A percentile compares a stretch with the other conserved stretches of the same genome.
These are phyloP conservation scores for Colletotrichum sp. DNA, from an alignment of 2,329 filamentous ascomycete genomes.

Conservation along the genomic window DNA sequence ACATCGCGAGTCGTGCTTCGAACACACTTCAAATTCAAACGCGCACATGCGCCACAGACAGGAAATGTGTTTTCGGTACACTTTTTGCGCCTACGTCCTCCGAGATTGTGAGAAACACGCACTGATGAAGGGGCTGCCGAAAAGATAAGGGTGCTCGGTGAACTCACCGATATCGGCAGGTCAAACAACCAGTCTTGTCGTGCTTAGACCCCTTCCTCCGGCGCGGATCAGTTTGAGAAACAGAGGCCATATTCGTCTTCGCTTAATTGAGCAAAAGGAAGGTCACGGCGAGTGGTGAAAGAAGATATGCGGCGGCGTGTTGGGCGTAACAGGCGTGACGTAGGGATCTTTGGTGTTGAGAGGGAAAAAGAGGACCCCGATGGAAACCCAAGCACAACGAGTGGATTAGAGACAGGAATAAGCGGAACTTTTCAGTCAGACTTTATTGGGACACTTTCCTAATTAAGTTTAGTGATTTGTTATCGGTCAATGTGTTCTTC, in stretches of 20 bases:
- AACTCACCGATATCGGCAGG: constrained; percentile 22
- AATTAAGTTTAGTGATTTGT: not conserved
- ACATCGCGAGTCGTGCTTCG: constrained; percentile 15
- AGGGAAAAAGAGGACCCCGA: constrained; percentile 6
- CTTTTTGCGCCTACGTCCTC: constrained; percentile 15
- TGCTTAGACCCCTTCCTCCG: constrained; percentile 21
- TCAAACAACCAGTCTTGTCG: constrained; percentile 21
- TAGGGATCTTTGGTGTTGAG: not conserved
- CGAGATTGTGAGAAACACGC: not conserved
- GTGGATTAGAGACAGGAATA: not conserved
- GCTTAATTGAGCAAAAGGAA: not conserved
- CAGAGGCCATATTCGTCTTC: not conserved
- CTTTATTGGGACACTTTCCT: not conserved
- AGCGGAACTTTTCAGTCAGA: not conserved
- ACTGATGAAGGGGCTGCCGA: not conserved
- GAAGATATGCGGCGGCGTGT: not conserved
- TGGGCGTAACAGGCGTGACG: constrained; percentile 5
- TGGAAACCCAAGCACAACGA: not conserved
- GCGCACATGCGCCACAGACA: constrained; percentile 14
- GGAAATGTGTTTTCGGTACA: constrained; percentile 22
- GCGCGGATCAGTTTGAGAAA: not conserved
- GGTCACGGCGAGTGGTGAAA: not conserved
- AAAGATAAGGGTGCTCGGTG: not conserved
- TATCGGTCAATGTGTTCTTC: not conserved
- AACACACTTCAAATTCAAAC: constrained; percentile 19